phyloP scores from a whole-genome alignment of 345 rosid genomes.

The Litchi chinensis region DNA sequence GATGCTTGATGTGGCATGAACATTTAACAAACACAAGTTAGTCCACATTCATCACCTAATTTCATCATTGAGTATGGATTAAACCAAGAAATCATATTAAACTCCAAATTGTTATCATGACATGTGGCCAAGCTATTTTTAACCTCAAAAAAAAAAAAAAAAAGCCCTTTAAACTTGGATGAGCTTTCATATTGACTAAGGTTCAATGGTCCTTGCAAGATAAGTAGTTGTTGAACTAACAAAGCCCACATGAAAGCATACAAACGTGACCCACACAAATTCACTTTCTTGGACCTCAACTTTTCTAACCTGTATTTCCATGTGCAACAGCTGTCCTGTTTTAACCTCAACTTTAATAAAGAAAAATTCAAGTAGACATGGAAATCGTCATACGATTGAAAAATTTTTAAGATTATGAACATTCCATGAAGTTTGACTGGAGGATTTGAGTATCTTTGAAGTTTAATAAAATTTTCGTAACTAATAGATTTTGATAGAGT shows the following conservation, averaged over 20 bases:
- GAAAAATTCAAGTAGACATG: no score
- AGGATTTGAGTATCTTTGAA: no score
- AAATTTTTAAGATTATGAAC: no score
- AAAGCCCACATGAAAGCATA: neutral
- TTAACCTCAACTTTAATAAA: no score
- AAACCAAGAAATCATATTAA: neutral
- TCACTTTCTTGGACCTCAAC: neutral
- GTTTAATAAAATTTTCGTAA: no score
- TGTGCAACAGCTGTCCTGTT: neutral
- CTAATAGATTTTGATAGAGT: no score
- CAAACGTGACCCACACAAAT: neutral
- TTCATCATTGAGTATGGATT: neutral
- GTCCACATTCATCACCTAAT: neutral
- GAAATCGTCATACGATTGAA: no score
- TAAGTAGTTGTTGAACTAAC: neutral
- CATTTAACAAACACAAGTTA: neutral
- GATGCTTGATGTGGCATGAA: neutral
- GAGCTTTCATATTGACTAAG: neutral
- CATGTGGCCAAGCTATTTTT: neutral
- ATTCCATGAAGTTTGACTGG: no score
- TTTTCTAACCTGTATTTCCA: neutral
- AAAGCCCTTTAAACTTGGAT: neutral
- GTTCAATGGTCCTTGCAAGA: neutral
- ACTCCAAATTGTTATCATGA: neutral
- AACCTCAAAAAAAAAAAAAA: neutral